Percentiles rank a stretch among this genome's conserved stretches.
Conservation (phyloP, 2,329 filamentous ascomycete genomes). For the Arthrobotrys pseudoclavata region DNA sequence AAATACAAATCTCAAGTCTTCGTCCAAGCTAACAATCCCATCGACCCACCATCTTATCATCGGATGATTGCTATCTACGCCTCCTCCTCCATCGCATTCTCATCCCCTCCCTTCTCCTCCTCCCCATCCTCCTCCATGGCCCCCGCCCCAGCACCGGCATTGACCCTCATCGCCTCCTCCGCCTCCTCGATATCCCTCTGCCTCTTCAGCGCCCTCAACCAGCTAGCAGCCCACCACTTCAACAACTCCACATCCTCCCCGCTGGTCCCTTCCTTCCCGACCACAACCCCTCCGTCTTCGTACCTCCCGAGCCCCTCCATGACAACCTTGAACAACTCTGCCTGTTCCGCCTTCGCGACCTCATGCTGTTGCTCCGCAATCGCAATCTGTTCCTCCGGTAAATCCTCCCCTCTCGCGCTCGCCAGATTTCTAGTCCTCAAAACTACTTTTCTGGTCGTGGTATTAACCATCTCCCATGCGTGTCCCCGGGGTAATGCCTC, state of each 20-base stretch:
- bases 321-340: slow-evolving; percentile 78
- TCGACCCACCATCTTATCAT: neutral
- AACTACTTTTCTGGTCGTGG: slow-evolving; percentile 91
- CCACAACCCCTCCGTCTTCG: slow-evolving; percentile 38
- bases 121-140: slow-evolving; percentile 48
- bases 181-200: slow-evolving; percentile 88
- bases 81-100: slow-evolving; percentile 50
- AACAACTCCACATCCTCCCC: slow-evolving; percentile 76
- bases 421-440: slow-evolving; percentile 86
- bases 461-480: slow-evolving; percentile 89
- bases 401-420: slow-evolving; percentile 71
- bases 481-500: slow-evolving; percentile 79
- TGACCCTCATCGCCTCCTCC: slow-evolving; percentile 67
- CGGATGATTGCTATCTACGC: slow-evolving; percentile 14
- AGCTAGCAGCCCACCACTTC: slow-evolving; percentile 84
- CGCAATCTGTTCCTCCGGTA: slow-evolving; percentile 69
- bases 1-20: slow-evolving; percentile 3
- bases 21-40: neutral
- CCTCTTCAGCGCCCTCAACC: slow-evolving; percentile 86
- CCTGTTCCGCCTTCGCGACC: slow-evolving; percentile 80
- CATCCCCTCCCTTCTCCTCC: neutral
- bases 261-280: slow-evolving; percentile 70
- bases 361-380: slow-evolving; percentile 76
- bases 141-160: slow-evolving; percentile 1
- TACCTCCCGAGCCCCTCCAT: slow-evolving; percentile 77